phyloP scores from a whole-genome alignment of 148 eudicot genomes.

The Persicaria tinctoria region DNA sequence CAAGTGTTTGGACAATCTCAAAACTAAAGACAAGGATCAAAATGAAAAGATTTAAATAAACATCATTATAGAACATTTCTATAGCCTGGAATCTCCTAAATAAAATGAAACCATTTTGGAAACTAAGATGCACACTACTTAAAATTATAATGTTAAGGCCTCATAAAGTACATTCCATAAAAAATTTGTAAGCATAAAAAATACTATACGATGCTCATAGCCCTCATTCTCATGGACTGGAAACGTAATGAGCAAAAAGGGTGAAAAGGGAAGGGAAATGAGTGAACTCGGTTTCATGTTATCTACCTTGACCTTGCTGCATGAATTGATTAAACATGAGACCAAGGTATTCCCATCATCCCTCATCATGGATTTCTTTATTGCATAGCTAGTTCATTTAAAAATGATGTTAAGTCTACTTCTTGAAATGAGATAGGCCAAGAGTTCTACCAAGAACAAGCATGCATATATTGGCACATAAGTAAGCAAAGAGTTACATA shows the following conservation, averaged over 20 bases:
- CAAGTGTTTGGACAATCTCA: too few species aligned
- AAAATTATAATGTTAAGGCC: too few species aligned
- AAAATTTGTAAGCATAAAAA: too few species aligned
- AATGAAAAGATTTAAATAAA: too few species aligned
- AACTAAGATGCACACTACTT: too few species aligned
- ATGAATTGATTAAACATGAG: conserved; percentile 52
- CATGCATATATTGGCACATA: conserved; percentile 13
- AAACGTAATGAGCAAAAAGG: not conserved
- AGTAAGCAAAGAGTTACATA: conserved; percentile 23
- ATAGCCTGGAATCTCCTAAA: too few species aligned
- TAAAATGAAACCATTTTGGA: too few species aligned
- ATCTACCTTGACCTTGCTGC: conserved; percentile 54
- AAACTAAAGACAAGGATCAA: too few species aligned
- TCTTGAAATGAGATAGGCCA: conserved; percentile 25
- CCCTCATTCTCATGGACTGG: conserved; percentile 14
- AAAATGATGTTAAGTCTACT: conserved; percentile 41
- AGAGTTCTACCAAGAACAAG: conserved; percentile 14
- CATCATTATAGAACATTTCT: too few species aligned
- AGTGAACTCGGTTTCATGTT: conserved; percentile 37
- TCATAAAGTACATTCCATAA: too few species aligned
- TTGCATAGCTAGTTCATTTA: conserved; percentile 46
- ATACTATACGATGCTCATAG: conserved; percentile 15
- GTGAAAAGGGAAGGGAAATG: conserved; percentile 16
- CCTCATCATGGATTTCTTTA: conserved; percentile 56
- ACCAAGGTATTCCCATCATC: conserved; percentile 52